phyloP scores from a whole-genome alignment of 1,284 basidiomycete species.

The Kalmanozyma brasiliensis region DNA sequence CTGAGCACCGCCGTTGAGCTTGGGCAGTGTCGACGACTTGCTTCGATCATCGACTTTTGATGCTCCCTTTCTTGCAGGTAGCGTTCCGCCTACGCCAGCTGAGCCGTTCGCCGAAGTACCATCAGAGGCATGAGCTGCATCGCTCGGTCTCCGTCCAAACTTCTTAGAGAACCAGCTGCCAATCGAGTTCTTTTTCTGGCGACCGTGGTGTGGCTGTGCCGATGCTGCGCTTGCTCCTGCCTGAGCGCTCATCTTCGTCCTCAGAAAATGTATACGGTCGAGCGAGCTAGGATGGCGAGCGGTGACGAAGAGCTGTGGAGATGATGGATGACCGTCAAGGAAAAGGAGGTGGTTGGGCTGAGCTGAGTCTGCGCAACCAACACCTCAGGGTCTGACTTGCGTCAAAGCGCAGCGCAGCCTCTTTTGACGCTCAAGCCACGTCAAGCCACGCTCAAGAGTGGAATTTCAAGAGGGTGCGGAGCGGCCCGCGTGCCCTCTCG shows the following conservation, averaged over 20 bases:
- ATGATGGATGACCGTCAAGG: too few species aligned
- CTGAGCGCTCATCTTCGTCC: conserved; percentile 3
- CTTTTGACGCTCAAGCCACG: too few species aligned
- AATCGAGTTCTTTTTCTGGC: conserved; percentile 45
- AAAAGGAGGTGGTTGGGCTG: too few species aligned
- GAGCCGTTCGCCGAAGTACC: background rate
- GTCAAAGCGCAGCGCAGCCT: background rate
- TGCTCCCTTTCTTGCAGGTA: conserved; percentile 12
- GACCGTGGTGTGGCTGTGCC: conserved; percentile 13
- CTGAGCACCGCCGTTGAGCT: conserved; percentile 14
- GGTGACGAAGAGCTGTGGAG: too few species aligned
- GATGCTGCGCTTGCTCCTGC: conserved; percentile 18
- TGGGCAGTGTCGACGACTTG: conserved; percentile 19
- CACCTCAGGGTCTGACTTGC: too few species aligned
- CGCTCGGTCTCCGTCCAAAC: conserved; percentile 46
- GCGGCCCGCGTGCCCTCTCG: too few species aligned
- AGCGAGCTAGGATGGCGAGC: too few species aligned
- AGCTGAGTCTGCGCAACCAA: too few species aligned
- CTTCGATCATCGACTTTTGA: conserved; percentile 12
- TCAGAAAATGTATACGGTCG: background rate
- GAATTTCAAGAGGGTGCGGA: too few species aligned
- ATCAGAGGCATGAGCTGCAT: conserved; percentile 7
- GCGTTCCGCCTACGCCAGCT: conserved; percentile 4
- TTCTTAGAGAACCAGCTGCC: conserved; percentile 56
- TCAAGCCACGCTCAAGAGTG: too few species aligned